Evolutionary conservation across 148 eudicot species (phyloP).

Genomic region (Spergularia marina): DNA sequence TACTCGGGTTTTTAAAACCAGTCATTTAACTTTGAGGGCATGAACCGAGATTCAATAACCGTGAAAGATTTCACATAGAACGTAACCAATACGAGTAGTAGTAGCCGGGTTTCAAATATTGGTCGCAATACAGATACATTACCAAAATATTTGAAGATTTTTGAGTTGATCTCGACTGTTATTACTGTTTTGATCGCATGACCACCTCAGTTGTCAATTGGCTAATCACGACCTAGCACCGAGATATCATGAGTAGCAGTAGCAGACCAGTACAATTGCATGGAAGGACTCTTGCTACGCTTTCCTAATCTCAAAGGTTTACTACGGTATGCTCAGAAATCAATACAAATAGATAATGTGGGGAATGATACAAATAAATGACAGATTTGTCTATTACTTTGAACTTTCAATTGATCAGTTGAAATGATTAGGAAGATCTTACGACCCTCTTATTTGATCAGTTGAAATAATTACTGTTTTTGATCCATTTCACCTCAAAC

Average conservation of each 20-base stretch:
- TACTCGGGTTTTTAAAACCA: not conserved
- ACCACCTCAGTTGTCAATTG: too few species aligned
- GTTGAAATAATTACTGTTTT: constrained; percentile 9
- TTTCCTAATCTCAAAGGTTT: not conserved
- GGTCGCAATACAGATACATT: too few species aligned
- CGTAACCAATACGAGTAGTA: not conserved
- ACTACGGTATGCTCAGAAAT: not conserved
- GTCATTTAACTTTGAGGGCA: not conserved
- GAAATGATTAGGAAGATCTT: constrained; percentile 26
- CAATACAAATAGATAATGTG: not conserved
- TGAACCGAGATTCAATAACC: not conserved
- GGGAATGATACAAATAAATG: not conserved
- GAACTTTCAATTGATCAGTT: constrained; percentile 13
- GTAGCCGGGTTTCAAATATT: too few species aligned
- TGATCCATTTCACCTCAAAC: not conserved
- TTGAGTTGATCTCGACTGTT: too few species aligned
- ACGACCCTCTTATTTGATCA: constrained; percentile 22
- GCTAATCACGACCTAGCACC: too few species aligned
- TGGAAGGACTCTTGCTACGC: too few species aligned
- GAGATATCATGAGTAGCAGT: too few species aligned
- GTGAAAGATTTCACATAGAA: not conserved
- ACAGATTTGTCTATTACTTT: not conserved
- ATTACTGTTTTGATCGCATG: too few species aligned
- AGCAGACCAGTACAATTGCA: too few species aligned
- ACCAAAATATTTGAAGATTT: too few species aligned